Conservation (phyloP, 495 filamentous ascomycete species). For the Penicillium cosmopolitanum region DNA sequence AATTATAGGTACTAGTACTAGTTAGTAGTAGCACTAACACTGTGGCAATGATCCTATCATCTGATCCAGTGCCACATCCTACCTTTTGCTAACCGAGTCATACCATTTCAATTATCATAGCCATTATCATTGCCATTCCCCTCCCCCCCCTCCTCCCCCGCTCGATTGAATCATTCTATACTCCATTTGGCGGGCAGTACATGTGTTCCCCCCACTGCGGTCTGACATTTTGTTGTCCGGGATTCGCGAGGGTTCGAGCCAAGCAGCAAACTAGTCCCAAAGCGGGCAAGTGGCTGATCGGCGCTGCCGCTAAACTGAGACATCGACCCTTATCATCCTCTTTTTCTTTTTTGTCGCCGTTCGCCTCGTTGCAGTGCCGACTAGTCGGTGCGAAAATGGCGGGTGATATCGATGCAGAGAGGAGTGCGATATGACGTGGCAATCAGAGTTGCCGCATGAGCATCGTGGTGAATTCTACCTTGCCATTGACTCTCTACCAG, state of each 20-base stretch:
- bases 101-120: neutral
- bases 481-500: too few relatives aligned
- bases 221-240: neutral
- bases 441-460: neutral
- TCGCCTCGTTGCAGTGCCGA: conserved; percentile 11
- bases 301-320: conserved; percentile 16
- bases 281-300: conserved; percentile 19
- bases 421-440: neutral
- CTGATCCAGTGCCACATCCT: too few relatives aligned
- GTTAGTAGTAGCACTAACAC: too few relatives aligned
- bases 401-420: neutral
- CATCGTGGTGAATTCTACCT: neutral
- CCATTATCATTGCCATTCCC: neutral
- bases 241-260: conserved; percentile 5
- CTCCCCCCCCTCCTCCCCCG: neutral
- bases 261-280: conserved; percentile 18
- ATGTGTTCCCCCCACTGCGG: neutral
- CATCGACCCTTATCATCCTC: conserved; percentile 7
- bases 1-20: too few relatives aligned
- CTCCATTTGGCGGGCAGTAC: neutral
- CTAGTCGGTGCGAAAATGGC: conserved; percentile 9
- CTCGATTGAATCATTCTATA: neutral
- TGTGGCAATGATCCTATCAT: too few relatives aligned
- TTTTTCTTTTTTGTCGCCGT: neutral
- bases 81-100: too few relatives aligned